Percentiles rank a stretch among this genome's conserved stretches.
These are phyloP conservation scores for Blastomyces percursus DNA, from an alignment of 2,329 filamentous ascomycete genomes.

Conservation along the genomic window DNA sequence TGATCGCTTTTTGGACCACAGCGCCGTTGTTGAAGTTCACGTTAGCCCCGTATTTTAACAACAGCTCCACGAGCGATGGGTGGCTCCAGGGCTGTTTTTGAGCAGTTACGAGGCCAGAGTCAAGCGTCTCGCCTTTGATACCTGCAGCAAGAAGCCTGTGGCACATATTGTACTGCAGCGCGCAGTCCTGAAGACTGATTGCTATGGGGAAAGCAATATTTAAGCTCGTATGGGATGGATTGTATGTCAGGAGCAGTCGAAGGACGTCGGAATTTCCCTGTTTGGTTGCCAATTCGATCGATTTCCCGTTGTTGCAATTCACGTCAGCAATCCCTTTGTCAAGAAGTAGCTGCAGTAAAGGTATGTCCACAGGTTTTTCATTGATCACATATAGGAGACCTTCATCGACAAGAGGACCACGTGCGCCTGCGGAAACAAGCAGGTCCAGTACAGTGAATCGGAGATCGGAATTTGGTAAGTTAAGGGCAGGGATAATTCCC, in stretches of 20 bases:
- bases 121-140: constrained; percentile 11
- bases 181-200: constrained; percentile 6
- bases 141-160: constrained; percentile 13
- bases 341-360: constrained; percentile 11
- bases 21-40: constrained; percentile 13
- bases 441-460: constrained; percentile 13
- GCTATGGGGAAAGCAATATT: constrained; percentile 11
- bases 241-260: constrained; percentile 11
- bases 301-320: constrained; percentile 10
- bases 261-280: constrained; percentile 10
- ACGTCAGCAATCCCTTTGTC: constrained; percentile 15
- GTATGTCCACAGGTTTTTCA: constrained; percentile 12
- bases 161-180: constrained; percentile 12
- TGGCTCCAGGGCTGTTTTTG: constrained; percentile 10
- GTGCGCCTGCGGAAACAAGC: constrained; percentile 13
- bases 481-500: constrained; percentile 10
- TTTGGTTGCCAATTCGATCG: constrained; percentile 10
- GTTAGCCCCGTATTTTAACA: constrained; percentile 14
- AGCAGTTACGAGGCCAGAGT: constrained; percentile 9
- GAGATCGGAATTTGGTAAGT: constrained; percentile 9
- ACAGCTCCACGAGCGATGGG: constrained; percentile 11
- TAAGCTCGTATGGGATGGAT: constrained; percentile 9
- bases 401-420: constrained; percentile 11
- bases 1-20: constrained; percentile 13
- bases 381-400: constrained; percentile 11